Base-by-base conservation (phyloP, 306 rosid genomes). In the Comarum palustre region DNA sequence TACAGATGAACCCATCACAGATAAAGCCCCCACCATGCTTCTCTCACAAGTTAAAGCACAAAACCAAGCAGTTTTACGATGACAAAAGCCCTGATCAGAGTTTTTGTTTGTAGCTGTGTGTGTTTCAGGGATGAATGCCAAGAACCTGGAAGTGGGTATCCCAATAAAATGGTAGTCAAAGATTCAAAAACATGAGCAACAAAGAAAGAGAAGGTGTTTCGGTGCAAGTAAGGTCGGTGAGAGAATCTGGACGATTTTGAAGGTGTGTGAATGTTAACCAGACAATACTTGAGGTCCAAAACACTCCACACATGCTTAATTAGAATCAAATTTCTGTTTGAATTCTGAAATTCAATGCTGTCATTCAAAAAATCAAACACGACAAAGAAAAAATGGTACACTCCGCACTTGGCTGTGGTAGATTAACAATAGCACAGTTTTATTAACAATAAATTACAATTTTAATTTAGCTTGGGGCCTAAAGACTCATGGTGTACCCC, bases 21-120 rank as follows among this genome's bases (percentile, higher is more conserved):
- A 85, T 41, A 94, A 64, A 80, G 89, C 96, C 76, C 92, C 86
- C 52, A 91, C 86, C 98, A 93, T 89, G 57, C 75, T 82, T 64
- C 63, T 31, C 66, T 55, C 69, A 43, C 78, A 69, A 80, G 5
- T 34, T 48, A 24, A 79, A 74, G 47, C 77, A 60, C 20, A 45
- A 72, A 75, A 16, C n/a, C 36, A 71, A 16, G 45, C 43, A 50
- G 61, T 57, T 63, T 20, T 57, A 12, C 14, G 0, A 27, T 68
- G 46, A 13, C 24, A 19, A 45, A 71, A 46, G 65, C 85, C 62
- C 73, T 54, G 85, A 63, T 71, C 71, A 38, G 61, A 67, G 39
- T 11, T 42, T 8, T 27, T 22, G 50, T 59, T 15, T 45, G 38
- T 46, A 64, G 60, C 66, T 46, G 8, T 38, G 62, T 46, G 8